Conservation (phyloP, 768 basidiomycete species). For the Lentinus brumalis region DNA sequence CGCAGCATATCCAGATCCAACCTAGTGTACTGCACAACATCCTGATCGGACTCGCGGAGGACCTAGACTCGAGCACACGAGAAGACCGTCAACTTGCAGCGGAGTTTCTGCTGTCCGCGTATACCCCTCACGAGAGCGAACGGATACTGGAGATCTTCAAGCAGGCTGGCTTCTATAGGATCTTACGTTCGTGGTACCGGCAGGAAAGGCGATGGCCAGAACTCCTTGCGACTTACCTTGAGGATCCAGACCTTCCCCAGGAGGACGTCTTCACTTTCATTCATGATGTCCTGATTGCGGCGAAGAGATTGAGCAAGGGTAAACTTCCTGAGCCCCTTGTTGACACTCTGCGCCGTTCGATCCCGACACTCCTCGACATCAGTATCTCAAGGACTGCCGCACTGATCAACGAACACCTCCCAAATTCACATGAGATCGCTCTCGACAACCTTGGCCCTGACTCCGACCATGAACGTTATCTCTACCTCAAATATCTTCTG, state of each 20-base stretch:
- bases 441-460: slow-evolving; percentile 49
- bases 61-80: slow-evolving; percentile 72
- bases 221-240: slow-evolving; percentile 72
- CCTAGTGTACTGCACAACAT: slow-evolving; percentile 72
- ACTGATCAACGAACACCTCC: slow-evolving; percentile 69
- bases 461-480: slow-evolving; percentile 58
- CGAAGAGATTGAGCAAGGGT: slow-evolving; percentile 49
- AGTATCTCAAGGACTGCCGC: slow-evolving; percentile 69
- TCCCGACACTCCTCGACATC: slow-evolving; percentile 64
- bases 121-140: slow-evolving; percentile 81
- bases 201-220: slow-evolving; percentile 77
- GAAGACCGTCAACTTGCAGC: slow-evolving; percentile 95
- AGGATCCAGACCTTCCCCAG: slow-evolving; percentile 64
- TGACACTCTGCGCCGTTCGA: slow-evolving; percentile 52
- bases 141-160: slow-evolving; percentile 71
- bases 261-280: slow-evolving; percentile 67
- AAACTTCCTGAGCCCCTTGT: slow-evolving; percentile 58
- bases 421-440: slow-evolving; percentile 66
- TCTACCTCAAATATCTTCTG: slow-evolving; percentile 78
- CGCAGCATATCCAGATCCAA: slow-evolving; percentile 75
- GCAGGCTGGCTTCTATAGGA: slow-evolving; percentile 86
- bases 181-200: slow-evolving; percentile 79
- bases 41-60: slow-evolving; percentile 75
- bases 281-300: slow-evolving; percentile 58
- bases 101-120: slow-evolving; percentile 90